A percentile compares a stretch with the other conserved stretches of the same genome.
phyloP scores from a whole-genome alignment of 1,284 basidiomycete genomes.

The Cystobasidium sp. region DNA sequence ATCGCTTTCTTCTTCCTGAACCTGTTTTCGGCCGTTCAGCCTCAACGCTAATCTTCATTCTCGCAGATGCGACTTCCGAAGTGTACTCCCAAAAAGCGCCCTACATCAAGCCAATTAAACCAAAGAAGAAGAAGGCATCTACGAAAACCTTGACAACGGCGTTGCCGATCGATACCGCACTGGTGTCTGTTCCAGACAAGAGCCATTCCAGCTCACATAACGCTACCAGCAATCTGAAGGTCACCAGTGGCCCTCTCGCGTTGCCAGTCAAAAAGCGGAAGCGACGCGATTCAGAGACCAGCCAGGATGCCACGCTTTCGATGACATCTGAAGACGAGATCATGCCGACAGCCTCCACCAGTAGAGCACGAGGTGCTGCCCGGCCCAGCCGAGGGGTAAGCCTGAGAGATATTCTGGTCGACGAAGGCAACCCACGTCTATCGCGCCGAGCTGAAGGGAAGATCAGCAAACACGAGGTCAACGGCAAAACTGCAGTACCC shows the following conservation, averaged over 20 bases:
- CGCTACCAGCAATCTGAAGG: too few species aligned
- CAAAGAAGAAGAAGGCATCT: constrained; percentile 13
- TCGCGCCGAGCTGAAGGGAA: not conserved
- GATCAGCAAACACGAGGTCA: not conserved
- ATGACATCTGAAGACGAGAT: constrained; percentile 39
- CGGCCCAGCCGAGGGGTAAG: constrained; percentile 24
- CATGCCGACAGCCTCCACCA: constrained; percentile 34
- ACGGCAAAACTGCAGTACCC: not conserved
- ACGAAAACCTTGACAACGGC: not conserved
- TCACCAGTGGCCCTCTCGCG: not conserved
- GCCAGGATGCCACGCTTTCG: constrained; percentile 5
- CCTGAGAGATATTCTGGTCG: constrained; percentile 23
- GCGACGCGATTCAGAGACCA: not conserved
- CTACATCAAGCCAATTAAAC: constrained; percentile 10
- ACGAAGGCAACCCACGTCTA: not conserved
- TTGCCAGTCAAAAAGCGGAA: not conserved
- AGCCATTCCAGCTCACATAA: too few species aligned
- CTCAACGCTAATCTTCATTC: too few species aligned
- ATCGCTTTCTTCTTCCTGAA: too few species aligned
- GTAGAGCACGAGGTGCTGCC: constrained; percentile 18
- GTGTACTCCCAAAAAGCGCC: constrained; percentile 12
- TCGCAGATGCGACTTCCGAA: not conserved
- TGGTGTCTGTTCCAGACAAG: not conserved
- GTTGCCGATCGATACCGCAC: too few species aligned
- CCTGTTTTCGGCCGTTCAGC: too few species aligned